Evolutionary conservation across 371 early-diverging fungal genomes (phyloP), one percentile per base, ranked within the genome.

Genomic region (Mycotypha africana): DNA sequence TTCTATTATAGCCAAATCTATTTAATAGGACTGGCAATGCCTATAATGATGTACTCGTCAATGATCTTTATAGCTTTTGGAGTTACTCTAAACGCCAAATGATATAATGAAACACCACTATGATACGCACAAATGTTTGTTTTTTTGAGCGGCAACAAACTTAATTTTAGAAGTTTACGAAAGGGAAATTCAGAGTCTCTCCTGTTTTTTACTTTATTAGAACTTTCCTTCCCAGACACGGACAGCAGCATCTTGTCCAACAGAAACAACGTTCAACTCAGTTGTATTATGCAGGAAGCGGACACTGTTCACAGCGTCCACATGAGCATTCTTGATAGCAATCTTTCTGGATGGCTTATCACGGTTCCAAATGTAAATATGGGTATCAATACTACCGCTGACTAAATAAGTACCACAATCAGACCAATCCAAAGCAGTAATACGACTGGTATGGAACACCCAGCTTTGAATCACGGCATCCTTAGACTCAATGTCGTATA

Each of bases 361-460:
- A 2, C 84, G 78, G 52, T 82, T 86, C 95, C 96, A 97, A 6
- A 96, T 81, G 56, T 85, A 89, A 20, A 96, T 75, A 60, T 90
- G 81, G 47, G 92, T 90, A 61, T 97, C 98, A 36, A 96, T 74
- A 31, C 86, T 76, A 15, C 88, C 88, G 34, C 90, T 89, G 2
- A 82, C 95, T 4, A 88, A 82, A 56, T 85, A 82, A 11, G 55
- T 47, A 10, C 86, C 82, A 59, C 88, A 89, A 3, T 76, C 70
- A 5, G 89, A 81, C 93, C 95, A 96, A 0, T 70, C 65, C 23
- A 97, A 54, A 7, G 70, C 62, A 47, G 84, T 86, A 45, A 97
- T 79, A 23, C 91, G 84, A n/a, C 88, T 91, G 2, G 80, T 81
- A 66, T 97, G 98, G 75, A 86, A 90, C 10, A 86, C 86, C 95